These are phyloP conservation scores for Candida maesae DNA, from an alignment of 805 yeast genomes.

Conservation along the genomic window DNA sequence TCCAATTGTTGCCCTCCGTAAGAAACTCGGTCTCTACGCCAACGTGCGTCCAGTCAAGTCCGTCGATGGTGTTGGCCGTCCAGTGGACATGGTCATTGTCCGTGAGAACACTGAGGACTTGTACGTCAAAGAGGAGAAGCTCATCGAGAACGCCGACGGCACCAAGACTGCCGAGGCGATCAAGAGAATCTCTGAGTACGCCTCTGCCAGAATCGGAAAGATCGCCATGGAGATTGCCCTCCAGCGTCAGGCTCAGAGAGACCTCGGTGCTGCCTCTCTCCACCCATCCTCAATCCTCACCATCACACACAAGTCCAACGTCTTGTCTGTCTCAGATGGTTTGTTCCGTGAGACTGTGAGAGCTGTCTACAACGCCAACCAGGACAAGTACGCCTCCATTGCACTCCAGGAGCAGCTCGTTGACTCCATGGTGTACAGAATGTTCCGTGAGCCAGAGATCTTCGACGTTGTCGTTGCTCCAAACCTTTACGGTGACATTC, in stretches of 20 bases:
- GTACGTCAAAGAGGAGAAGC: constrained; percentile 88
- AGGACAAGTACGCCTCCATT: constrained; percentile 54
- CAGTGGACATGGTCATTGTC: constrained; percentile 96
- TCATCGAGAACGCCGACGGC: constrained; percentile 74
- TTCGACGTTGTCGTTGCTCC: constrained; percentile 99
- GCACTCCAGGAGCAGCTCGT: constrained; percentile 92
- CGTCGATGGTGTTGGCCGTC: constrained; percentile 79
- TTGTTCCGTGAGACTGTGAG: constrained; percentile 82
- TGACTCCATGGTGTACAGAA: constrained; percentile 97
- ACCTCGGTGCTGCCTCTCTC: constrained; percentile 51
- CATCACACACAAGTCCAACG: constrained; percentile 96
- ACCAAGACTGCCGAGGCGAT: constrained; percentile 94
- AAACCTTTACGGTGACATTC: constrained; percentile 94
- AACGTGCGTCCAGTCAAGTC: constrained; percentile 97
- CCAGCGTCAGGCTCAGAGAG: constrained; percentile 80
- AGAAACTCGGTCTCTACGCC: constrained; percentile 90
- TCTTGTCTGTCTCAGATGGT: constrained; percentile 88
- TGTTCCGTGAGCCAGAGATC: constrained; percentile 97
- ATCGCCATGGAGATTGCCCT: constrained; percentile 92
- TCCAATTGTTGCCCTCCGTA: constrained; percentile 97
- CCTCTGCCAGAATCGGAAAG: constrained; percentile 80
- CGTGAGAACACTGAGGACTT: constrained; percentile 98
- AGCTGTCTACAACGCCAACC: constrained; percentile 45
- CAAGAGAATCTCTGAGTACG: constrained; percentile 89
- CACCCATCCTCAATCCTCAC: constrained; percentile 65